Percentiles rank a stretch among this genome's conserved stretches.
Evolutionary conservation across 208 protist species (phyloP).

Genomic region (Lotmaria passim): DNA sequence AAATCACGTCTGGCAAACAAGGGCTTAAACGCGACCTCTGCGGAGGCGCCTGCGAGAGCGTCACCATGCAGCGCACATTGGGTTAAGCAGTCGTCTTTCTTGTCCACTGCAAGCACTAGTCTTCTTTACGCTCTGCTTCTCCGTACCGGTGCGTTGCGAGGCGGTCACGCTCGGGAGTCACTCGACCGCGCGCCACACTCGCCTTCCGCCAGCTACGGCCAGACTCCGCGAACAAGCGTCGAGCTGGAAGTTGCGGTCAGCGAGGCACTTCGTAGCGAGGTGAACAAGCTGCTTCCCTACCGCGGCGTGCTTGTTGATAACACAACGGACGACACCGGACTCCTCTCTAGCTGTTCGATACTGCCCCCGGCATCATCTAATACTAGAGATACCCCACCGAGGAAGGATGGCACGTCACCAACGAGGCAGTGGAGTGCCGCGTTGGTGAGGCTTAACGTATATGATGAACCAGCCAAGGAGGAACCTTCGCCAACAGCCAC

Average conservation of each 20-base stretch:
- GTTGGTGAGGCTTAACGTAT: not conserved
- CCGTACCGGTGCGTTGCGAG: not conserved
- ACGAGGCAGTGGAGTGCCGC: constrained; percentile 7
- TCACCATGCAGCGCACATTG: not conserved
- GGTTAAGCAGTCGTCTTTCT: not conserved
- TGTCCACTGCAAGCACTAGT: not conserved
- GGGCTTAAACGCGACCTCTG: not conserved
- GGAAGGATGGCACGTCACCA: not conserved
- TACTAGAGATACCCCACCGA: not conserved
- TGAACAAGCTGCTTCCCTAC: constrained; percentile 24
- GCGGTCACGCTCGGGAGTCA: not conserved
- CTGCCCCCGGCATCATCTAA: not conserved
- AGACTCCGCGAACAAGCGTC: not conserved
- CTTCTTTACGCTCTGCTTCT: constrained; percentile 25
- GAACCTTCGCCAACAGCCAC: not conserved
- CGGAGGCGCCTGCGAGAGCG: not conserved
- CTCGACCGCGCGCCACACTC: constrained; percentile 15
- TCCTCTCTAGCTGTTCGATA: not conserved
- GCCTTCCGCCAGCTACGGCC: constrained; percentile 9
- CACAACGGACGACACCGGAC: not conserved
- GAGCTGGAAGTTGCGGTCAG: constrained; percentile 7
- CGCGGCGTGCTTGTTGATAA: constrained; percentile 13
- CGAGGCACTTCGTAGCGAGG: constrained; percentile 12
- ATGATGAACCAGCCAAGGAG: not conserved
- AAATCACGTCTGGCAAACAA: not conserved